Evolutionary conservation across 805 yeast species (phyloP).

Genomic region (Saccharomycopsis sp.): DNA sequence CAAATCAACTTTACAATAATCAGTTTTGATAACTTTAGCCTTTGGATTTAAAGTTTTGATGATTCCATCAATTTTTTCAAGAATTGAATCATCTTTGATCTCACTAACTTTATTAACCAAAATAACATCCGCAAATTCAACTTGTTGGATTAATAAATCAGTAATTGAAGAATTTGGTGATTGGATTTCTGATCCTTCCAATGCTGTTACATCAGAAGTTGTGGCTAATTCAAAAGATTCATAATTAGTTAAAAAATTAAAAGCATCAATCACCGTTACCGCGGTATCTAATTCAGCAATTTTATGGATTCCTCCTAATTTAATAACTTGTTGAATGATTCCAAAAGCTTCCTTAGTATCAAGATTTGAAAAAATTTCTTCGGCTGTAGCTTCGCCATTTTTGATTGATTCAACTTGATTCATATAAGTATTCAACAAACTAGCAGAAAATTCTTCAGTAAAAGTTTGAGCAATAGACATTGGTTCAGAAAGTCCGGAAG

Average conservation of each 20-base stretch:
- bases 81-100: conserved; percentile 20
- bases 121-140: conserved; percentile 37
- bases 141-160: conserved; percentile 36
- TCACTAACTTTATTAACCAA: conserved; percentile 30
- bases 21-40: conserved; percentile 29
- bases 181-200: conserved; percentile 18
- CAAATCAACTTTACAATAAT: conserved; percentile 28
- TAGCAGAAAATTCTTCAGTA: conserved; percentile 31
- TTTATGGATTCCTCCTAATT: conserved; percentile 32
- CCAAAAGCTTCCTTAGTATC: conserved; percentile 20
- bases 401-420: conserved; percentile 13
- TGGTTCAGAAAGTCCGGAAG: conserved; percentile 39
- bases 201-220: conserved; percentile 11
- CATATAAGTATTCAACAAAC: conserved; percentile 21
- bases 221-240: conserved; percentile 23
- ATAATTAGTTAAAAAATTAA: conserved; percentile 31
- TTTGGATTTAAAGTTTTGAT: conserved; percentile 31
- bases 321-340: conserved; percentile 17
- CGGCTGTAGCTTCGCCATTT: conserved; percentile 6
- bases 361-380: conserved; percentile 7
- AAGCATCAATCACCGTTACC: conserved; percentile 36
- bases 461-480: conserved; percentile 43
- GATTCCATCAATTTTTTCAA: conserved; percentile 25
- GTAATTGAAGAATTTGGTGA: conserved; percentile 23
- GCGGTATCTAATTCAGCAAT: conserved; percentile 33